Percentiles rank a stretch among this genome's conserved stretches.
These are phyloP conservation scores for Nicotiana tabacum DNA, from an alignment of 257 asterid species.

Conservation along the genomic window DNA sequence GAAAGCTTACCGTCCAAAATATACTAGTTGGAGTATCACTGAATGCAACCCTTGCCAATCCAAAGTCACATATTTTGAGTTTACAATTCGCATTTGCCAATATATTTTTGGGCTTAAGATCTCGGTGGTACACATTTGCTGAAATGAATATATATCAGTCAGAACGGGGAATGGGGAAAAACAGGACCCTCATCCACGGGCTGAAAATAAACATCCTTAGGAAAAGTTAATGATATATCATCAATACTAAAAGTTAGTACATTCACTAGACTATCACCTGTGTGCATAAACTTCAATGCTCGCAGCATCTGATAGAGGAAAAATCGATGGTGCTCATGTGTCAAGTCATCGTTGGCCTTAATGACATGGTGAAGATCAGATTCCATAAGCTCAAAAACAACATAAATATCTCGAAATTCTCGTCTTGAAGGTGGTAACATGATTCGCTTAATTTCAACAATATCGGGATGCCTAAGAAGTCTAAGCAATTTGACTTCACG, in stretches of 20 bases:
- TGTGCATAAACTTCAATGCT: constrained; percentile 82
- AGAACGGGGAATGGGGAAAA: neutral
- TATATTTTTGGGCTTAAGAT: constrained; percentile 91
- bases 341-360: constrained; percentile 91
- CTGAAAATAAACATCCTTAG: neutral
- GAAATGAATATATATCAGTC: constrained; percentile 29
- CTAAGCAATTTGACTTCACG: constrained; percentile 89
- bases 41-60: constrained; percentile 92
- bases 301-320: constrained; percentile 91
- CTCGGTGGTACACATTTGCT: constrained; percentile 93
- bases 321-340: constrained; percentile 84
- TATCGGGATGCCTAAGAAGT: constrained; percentile 84
- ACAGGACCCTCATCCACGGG: neutral
- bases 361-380: constrained; percentile 96
- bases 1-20: constrained; percentile 77
- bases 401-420: constrained; percentile 81
- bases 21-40: constrained; percentile 78
- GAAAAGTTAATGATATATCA: neutral
- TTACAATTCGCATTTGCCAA: constrained; percentile 98
- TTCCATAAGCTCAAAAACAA: constrained; percentile 94
- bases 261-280: constrained; percentile 40
- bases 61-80: constrained; percentile 89
- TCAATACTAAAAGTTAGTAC: neutral
- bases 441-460: constrained; percentile 85
- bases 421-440: constrained; percentile 86